phyloP scores from a whole-genome alignment of 768 basidiomycete species.

The Kondoa malvinella region DNA sequence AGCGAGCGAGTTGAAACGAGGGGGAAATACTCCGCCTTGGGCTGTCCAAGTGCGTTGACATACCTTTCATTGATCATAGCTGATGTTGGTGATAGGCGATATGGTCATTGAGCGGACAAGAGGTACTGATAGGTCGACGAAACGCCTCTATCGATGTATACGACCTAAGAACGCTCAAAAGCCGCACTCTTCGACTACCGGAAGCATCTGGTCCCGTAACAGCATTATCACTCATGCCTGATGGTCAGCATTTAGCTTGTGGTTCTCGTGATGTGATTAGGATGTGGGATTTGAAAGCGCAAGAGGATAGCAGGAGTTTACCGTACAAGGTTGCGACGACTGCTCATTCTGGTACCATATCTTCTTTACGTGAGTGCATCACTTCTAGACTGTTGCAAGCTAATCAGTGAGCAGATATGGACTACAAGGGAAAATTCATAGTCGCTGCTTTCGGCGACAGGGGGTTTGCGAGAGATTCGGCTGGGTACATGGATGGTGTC shows the following conservation, averaged over 20 bases:
- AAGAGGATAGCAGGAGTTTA: constrained; percentile 46
- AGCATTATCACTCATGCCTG: constrained; percentile 77
- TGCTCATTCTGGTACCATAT: constrained; percentile 85
- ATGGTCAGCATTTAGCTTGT: constrained; percentile 74
- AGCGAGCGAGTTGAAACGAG: constrained; percentile 9
- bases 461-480: background rate
- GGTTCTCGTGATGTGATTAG: constrained; percentile 86
- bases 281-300: constrained; percentile 76
- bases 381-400: background rate
- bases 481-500: background rate
- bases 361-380: constrained; percentile 68
- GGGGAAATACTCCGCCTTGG: constrained; percentile 53
- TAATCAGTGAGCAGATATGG: background rate
- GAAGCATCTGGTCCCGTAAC: constrained; percentile 74
- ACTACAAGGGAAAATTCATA: background rate
- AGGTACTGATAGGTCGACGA: constrained; percentile 76
- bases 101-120: constrained; percentile 75
- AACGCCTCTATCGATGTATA: constrained; percentile 83
- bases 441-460: background rate
- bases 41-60: constrained; percentile 60
- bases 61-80: background rate
- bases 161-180: constrained; percentile 49
- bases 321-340: constrained; percentile 92
- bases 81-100: constrained; percentile 47
- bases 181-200: constrained; percentile 17